Evolutionary conservation across 2,329 filamentous ascomycete genomes (phyloP).

Genomic region (Penicillium sp.): DNA sequence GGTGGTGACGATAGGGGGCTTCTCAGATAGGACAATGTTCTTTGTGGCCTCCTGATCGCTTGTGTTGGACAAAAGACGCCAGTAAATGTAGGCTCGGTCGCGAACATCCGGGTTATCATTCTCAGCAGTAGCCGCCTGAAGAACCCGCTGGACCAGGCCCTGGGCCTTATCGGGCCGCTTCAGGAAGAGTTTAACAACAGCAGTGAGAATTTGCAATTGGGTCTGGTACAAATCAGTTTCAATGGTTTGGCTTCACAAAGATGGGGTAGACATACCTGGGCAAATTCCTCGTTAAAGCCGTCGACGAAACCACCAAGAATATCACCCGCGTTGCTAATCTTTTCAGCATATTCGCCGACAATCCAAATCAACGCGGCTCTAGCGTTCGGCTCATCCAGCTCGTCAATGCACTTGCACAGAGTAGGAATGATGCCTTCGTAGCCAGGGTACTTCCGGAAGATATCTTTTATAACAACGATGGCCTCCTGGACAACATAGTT

Average conservation of each 20-base stretch:
- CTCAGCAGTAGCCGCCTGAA: conserved; percentile 89
- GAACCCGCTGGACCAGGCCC: conserved; percentile 87
- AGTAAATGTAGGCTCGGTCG: conserved; percentile 97
- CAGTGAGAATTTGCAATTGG: conserved; percentile 96
- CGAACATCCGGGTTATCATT: conserved; percentile 98
- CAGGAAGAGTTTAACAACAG: conserved; percentile 94
- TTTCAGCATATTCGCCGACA: conserved; percentile 97
- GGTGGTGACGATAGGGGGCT: conserved; percentile 91
- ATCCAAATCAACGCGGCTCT: conserved; percentile 96
- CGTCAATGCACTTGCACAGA: conserved; percentile 94
- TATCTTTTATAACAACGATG: conserved; percentile 98
- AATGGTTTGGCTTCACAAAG: neutral
- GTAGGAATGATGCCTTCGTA: conserved; percentile 98
- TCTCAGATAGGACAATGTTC: conserved; percentile 90
- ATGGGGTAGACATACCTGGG: conserved; percentile 66
- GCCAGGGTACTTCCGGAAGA: conserved; percentile 94
- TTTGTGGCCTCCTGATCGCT: conserved; percentile 90
- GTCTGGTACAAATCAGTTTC: conserved; percentile 59
- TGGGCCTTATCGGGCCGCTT: conserved; percentile 95
- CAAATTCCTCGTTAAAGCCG: conserved; percentile 93
- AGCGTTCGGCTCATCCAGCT: conserved; percentile 91
- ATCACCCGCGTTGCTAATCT: conserved; percentile 97
- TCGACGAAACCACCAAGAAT: conserved; percentile 92
- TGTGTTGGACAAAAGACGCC: conserved; percentile 80
- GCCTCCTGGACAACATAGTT: conserved; percentile 99